Evolutionary conservation across 2,329 filamentous ascomycete genomes (phyloP).

Genomic region (Cercospora sp.): DNA sequence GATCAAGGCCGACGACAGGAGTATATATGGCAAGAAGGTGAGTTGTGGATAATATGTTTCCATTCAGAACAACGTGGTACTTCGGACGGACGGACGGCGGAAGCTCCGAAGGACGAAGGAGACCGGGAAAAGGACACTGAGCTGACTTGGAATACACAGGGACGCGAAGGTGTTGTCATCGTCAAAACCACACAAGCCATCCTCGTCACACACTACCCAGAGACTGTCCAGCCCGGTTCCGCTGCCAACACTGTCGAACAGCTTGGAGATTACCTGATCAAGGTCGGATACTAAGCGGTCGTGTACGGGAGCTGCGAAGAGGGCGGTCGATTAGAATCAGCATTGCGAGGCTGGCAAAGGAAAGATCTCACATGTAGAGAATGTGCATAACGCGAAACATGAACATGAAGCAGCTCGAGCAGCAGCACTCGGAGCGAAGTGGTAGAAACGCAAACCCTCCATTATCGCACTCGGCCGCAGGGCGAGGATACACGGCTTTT

Average conservation of each 20-base stretch:
- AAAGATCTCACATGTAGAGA: not conserved
- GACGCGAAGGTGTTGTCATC: slow-evolving; percentile 76
- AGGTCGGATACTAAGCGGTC: slow-evolving; percentile 64
- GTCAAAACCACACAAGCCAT: slow-evolving; percentile 87
- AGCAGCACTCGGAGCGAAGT: not conserved
- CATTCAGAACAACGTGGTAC: not conserved
- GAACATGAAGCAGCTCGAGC: not conserved
- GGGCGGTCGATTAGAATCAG: not conserved
- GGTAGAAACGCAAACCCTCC: not conserved
- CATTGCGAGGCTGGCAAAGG: not conserved
- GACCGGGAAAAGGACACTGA: not conserved
- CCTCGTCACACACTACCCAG: slow-evolving; percentile 82
- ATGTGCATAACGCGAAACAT: not conserved
- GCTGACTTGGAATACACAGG: slow-evolving; percentile 49
- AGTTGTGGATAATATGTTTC: slow-evolving; percentile 28
- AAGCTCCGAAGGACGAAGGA: not conserved
- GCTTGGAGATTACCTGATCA: slow-evolving; percentile 83
- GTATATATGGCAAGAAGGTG: slow-evolving; percentile 86
- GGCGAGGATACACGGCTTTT: not conserved
- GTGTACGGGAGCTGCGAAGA: not conserved
- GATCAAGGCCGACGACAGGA: slow-evolving; percentile 72
- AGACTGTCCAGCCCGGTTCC: slow-evolving; percentile 70
- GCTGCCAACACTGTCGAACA: slow-evolving; percentile 77
- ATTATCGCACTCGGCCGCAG: not conserved
- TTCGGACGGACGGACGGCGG: not conserved